Evolutionary conservation across 1,284 basidiomycete species (phyloP).

Genomic region (Nidula niveotomentosa): DNA sequence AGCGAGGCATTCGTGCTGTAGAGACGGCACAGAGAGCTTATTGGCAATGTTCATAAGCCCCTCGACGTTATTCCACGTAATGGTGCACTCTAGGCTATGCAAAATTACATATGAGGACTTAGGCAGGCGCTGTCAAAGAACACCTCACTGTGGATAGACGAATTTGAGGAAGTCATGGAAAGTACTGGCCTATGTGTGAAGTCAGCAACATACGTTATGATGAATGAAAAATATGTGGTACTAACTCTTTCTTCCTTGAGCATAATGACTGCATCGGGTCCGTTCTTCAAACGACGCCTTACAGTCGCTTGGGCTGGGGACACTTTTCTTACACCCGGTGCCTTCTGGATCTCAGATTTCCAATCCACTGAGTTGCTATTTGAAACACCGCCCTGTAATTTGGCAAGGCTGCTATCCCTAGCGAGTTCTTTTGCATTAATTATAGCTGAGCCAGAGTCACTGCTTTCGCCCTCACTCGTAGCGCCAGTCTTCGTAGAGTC

Average conservation of each 20-base stretch:
- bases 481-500: conserved; percentile 21
- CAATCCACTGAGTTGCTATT: conserved; percentile 8
- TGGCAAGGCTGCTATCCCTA: conserved; percentile 43
- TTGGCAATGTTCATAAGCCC: conserved; percentile 84
- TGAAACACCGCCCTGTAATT: conserved; percentile 33
- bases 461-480: conserved; percentile 31
- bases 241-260: conserved; percentile 79
- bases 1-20: conserved; percentile 79
- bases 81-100: conserved; percentile 79
- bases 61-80: conserved; percentile 92
- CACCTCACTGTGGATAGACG: conserved; percentile 78
- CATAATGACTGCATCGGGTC: conserved; percentile 76
- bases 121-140: background rate
- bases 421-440: conserved; percentile 31
- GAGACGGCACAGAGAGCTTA: conserved; percentile 80
- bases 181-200: conserved; percentile 54
- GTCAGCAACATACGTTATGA: background rate
- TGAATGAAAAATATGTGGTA: conserved; percentile 1
- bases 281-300: conserved; percentile 39
- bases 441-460: conserved; percentile 24
- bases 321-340: conserved; percentile 14
- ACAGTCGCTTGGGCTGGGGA: conserved; percentile 37
- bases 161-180: conserved; percentile 88
- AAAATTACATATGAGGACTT: background rate
- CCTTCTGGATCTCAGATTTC: background rate